These are phyloP conservation scores for Euphorbia schlechtendalii DNA, from an alignment of 441 rosid species.

Conservation along the genomic window DNA sequence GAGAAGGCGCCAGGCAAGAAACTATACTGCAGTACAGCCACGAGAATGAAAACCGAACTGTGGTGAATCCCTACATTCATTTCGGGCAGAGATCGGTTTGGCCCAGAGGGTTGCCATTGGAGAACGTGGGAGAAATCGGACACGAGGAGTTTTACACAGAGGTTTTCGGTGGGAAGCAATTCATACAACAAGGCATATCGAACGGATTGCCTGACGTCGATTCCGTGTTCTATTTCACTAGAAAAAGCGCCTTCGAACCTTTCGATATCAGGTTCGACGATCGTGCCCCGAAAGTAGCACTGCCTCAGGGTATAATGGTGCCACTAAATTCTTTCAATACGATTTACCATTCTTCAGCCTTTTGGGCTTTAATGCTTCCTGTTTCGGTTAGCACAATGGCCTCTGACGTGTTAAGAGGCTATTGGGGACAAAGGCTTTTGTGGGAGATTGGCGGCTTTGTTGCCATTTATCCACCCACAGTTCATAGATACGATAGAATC, in stretches of 20 bases:
- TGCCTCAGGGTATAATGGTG: slow-evolving; percentile 85
- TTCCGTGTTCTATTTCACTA: slow-evolving; percentile 84
- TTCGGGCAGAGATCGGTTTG: slow-evolving; percentile 90
- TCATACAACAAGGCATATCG: slow-evolving; percentile 83
- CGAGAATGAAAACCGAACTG: slow-evolving; percentile 57
- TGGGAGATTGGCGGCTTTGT: slow-evolving; percentile 95
- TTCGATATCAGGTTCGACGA: slow-evolving; percentile 83
- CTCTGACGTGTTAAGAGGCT: slow-evolving; percentile 86
- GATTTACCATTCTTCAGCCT: slow-evolving; percentile 72
- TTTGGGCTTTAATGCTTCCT: slow-evolving; percentile 95
- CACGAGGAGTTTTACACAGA: slow-evolving; percentile 80
- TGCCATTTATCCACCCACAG: slow-evolving; percentile 78
- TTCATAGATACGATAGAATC: slow-evolving; percentile 66
- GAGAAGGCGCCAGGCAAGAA: slow-evolving; percentile 78
- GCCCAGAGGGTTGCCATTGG: slow-evolving; percentile 94
- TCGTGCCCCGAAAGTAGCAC: slow-evolving; percentile 75
- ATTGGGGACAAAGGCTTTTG: slow-evolving; percentile 83
- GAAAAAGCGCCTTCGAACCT: slow-evolving; percentile 61
- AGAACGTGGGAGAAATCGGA: slow-evolving; percentile 72
- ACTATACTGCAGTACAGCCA: slow-evolving; percentile 74
- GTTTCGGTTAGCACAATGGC: slow-evolving; percentile 90
- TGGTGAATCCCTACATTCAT: slow-evolving; percentile 79
- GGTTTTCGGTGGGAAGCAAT: slow-evolving; percentile 87
- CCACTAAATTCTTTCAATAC: slow-evolving; percentile 87
- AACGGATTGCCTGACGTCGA: slow-evolving; percentile 94